These are phyloP conservation scores for Rhodofomes roseus DNA, from an alignment of 1,284 basidiomycete genomes.

Conservation along the genomic window DNA sequence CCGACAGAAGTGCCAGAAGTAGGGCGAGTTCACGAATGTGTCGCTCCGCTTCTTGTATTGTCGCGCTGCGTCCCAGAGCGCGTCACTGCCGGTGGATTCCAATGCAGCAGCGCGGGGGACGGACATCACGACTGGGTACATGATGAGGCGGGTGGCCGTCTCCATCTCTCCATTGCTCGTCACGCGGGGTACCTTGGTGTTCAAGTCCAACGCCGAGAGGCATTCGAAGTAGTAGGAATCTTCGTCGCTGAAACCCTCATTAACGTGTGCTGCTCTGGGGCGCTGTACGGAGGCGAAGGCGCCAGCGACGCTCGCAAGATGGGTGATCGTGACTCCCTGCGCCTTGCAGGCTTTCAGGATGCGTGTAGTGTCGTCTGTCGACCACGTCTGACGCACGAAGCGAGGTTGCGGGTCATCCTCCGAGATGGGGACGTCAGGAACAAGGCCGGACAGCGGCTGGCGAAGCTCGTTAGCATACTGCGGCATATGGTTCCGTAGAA, in stretches of 20 bases:
- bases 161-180: background rate
- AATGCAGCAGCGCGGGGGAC: background rate
- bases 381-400: background rate
- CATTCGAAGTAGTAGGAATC: background rate
- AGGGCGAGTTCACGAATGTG: constrained; percentile 1
- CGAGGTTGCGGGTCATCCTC: background rate
- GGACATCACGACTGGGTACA: background rate
- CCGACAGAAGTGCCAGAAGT: constrained; percentile 3
- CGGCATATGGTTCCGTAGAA: background rate
- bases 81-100: background rate
- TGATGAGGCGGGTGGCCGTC: constrained; percentile 1
- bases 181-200: background rate
- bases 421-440: background rate
- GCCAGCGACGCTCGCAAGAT: background rate
- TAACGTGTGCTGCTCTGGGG: background rate
- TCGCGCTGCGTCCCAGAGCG: background rate
- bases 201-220: background rate
- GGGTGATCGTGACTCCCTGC: constrained; percentile 5
- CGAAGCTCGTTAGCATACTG: background rate
- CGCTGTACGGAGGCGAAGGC: constrained; percentile 3
- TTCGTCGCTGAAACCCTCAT: background rate
- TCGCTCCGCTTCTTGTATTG: background rate
- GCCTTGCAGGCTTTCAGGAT: constrained; percentile 4
- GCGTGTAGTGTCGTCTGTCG: background rate
- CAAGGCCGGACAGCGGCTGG: background rate